A percentile compares a stretch with the other conserved stretches of the same genome.
Conservation (phyloP, 2,329 filamentous ascomycete genomes). For the Ustilaginoidea virens region DNA sequence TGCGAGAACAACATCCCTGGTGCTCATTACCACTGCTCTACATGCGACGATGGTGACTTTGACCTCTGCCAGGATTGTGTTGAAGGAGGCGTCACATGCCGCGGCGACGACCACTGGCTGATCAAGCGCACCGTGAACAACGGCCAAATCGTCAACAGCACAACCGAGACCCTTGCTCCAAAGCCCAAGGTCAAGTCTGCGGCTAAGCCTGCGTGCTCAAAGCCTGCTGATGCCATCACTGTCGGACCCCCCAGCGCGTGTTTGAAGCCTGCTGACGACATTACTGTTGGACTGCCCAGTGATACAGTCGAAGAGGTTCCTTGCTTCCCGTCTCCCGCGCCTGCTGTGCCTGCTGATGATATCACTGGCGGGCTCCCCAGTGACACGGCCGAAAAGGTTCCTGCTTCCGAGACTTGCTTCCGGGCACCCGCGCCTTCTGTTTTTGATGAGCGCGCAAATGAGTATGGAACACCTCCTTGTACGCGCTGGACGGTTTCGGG, state of each 20-base stretch:
- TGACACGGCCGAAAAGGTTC: too few relatives aligned
- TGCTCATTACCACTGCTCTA: slow-evolving; percentile 85
- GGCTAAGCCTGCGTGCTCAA: slow-evolving; percentile 8
- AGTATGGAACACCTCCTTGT: too few relatives aligned
- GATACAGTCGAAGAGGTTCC: not conserved
- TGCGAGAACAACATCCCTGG: slow-evolving; percentile 68
- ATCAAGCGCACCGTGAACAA: slow-evolving; percentile 77
- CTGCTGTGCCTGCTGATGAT: not conserved
- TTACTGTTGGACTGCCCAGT: not conserved
- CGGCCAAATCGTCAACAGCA: slow-evolving; percentile 70
- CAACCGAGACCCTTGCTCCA: slow-evolving; percentile 62
- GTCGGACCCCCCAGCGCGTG: too few relatives aligned
- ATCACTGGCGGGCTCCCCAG: too few relatives aligned
- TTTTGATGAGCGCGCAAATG: too few relatives aligned
- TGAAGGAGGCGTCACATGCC: slow-evolving; percentile 59
- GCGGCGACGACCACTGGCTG: slow-evolving; percentile 72
- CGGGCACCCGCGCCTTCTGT: too few relatives aligned
- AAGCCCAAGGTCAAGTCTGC: slow-evolving; percentile 29
- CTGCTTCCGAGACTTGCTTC: too few relatives aligned
- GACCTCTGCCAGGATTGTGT: slow-evolving; percentile 80
- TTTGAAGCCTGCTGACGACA: not conserved
- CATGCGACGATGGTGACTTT: slow-evolving; percentile 86
- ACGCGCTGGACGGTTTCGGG: slow-evolving; percentile 7
- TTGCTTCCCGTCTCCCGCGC: not conserved
- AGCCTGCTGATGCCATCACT: too few relatives aligned